Base-by-base conservation (phyloP, 371 early-diverging fungal genomes). In the Actinomucor elegans region DNA sequence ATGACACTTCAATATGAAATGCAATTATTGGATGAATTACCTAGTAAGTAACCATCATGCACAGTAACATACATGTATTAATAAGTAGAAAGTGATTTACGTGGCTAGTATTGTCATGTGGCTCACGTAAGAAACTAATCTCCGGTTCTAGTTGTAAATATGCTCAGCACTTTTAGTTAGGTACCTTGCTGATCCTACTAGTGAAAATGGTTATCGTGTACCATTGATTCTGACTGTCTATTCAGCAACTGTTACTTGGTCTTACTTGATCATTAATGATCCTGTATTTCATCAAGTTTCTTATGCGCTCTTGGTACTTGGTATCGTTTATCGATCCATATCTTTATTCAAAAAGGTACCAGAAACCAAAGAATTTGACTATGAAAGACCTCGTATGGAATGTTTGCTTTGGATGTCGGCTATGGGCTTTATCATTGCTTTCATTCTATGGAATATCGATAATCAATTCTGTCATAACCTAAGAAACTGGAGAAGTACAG, bases 391-490 rank as follows among this genome's bases (percentile, higher is more conserved):
- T 47, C 57, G 52, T 14, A 69, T 72, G 69, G 58, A 58, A 33
- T 46, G 33, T 37, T 64, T 66, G 43, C 57, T 78, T 37, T 66
- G 65, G 55, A 53, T 51, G 41, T 75, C 60, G 20, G 78, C 57
- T 26, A 48, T 56, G 29, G 67, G 84, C 14, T 87, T 86, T 56
- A 67, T 75, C 18, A 26, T 70, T 10, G 85, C 85, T 1, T 92
- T 92, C 58, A 51, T 70, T 4, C 66, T 90, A 31, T 93, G 93
- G 93, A 90, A 89, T 52, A 62, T 90, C 14, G 93, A 93, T 66
- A 92, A 91, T 59, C 67, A 76, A 20, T 81, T 77, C 48, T 93
- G 93, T 55, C 40, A 53, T 26, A 31, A 64, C 12, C 57, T 93
- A 28, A 77, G 87, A 17, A 61, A 51, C 7, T 57, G 76, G 49